These are phyloP conservation scores for Atalantia buxifolia DNA, from an alignment of 345 rosid species.

Conservation along the genomic window DNA sequence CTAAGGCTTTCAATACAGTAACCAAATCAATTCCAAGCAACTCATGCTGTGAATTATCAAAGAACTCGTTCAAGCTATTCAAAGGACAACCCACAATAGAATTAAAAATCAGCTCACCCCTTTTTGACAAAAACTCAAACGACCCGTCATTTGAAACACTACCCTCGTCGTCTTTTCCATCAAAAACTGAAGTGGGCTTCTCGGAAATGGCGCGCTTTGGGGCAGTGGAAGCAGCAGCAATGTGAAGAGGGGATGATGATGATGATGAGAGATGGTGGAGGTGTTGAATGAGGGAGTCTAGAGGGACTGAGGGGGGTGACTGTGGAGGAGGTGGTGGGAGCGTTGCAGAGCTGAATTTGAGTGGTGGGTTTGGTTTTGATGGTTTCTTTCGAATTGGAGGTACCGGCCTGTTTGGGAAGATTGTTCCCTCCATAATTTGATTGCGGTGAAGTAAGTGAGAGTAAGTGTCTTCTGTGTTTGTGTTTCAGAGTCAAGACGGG, in stretches of 20 bases:
- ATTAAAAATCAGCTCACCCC: conserved; percentile 43
- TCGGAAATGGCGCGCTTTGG: conserved; percentile 24
- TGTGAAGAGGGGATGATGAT: conserved; percentile 24
- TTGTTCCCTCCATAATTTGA: conserved; percentile 58
- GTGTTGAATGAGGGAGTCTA: conserved; percentile 73
- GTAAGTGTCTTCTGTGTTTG: background rate
- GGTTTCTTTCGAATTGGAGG: conserved; percentile 46
- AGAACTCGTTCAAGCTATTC: conserved; percentile 41
- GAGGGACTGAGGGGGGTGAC: conserved; percentile 45
- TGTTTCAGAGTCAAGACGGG: conserved; percentile 1
- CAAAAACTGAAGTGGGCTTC: conserved; percentile 35
- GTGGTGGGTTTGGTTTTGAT: conserved; percentile 30
- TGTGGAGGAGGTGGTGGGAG: conserved; percentile 61
- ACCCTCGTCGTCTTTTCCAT: conserved; percentile 22
- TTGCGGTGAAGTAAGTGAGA: background rate
- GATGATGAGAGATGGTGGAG: conserved; percentile 72
- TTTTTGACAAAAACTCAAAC: conserved; percentile 45
- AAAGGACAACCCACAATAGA: conserved; percentile 55
- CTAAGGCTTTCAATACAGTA: conserved; percentile 61
- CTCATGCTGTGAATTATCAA: conserved; percentile 46
- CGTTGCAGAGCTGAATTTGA: conserved; percentile 62
- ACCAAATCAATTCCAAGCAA: conserved; percentile 60
- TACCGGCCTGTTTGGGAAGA: conserved; percentile 61
- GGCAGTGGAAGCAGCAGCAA: conserved; percentile 23
- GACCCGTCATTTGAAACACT: conserved; percentile 23